phyloP scores from a whole-genome alignment of 164 flowering plant species.

The Houttuynia cordata region DNA sequence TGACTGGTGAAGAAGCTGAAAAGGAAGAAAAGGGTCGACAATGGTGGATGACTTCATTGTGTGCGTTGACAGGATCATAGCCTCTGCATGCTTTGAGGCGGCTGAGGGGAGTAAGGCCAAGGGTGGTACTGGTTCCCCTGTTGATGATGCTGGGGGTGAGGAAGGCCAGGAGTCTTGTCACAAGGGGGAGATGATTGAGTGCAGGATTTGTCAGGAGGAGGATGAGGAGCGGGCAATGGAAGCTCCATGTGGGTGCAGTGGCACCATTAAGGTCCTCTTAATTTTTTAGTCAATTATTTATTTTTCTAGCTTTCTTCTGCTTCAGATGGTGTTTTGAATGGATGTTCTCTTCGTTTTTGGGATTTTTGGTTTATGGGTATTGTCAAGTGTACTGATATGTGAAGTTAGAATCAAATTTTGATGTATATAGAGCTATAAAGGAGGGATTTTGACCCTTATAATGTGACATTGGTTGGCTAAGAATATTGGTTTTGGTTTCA shows the following conservation, averaged over 20 bases:
- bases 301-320: too few species aligned
- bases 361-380: too few species aligned
- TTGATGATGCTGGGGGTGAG: not conserved
- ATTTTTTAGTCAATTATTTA: too few species aligned
- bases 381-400: too few species aligned
- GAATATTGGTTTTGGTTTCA: not conserved
- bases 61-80: slow-evolving; percentile 43
- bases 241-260: slow-evolving; percentile 67
- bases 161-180: slow-evolving; percentile 10
- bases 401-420: too few species aligned
- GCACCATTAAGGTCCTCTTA: slow-evolving; percentile 46
- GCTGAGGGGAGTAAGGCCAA: slow-evolving; percentile 4
- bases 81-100: slow-evolving; percentile 38
- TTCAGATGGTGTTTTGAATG: too few species aligned
- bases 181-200: slow-evolving; percentile 32
- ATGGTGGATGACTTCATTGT: slow-evolving; percentile 60
- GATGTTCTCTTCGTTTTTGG: too few species aligned
- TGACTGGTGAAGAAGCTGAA: slow-evolving; percentile 1
- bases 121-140: not conserved
- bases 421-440: too few species aligned
- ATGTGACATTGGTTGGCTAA: not conserved
- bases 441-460: too few species aligned
- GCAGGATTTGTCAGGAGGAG: slow-evolving; percentile 69
- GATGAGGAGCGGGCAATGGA: slow-evolving; percentile 37
- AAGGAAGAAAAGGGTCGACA: slow-evolving; percentile 1